Conservation (phyloP, 2,329 filamentous ascomycete species). For the Falciphora oryzae region DNA sequence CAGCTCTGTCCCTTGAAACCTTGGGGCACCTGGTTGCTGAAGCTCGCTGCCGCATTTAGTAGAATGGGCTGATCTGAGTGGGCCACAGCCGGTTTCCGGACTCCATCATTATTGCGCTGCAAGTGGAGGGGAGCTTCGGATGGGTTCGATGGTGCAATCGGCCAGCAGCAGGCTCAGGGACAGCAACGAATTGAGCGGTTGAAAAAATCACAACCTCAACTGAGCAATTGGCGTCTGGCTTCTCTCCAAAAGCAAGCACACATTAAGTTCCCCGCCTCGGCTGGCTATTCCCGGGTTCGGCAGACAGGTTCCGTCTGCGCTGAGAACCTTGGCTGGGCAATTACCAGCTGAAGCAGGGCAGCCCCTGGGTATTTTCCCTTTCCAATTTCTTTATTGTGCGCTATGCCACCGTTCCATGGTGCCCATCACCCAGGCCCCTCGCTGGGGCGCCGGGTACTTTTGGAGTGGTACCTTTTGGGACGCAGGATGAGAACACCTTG, state of each 20-base stretch:
- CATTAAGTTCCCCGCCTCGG: neutral
- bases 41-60: neutral
- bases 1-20: neutral
- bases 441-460: constrained; percentile 6
- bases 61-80: constrained; percentile 4
- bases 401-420: constrained; percentile 9
- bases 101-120: neutral
- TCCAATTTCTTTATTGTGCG: neutral
- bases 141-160: neutral
- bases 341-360: neutral
- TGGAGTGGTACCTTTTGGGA: constrained; percentile 2
- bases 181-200: neutral
- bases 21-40: neutral
- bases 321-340: neutral
- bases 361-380: neutral
- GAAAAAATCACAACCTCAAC: no score
- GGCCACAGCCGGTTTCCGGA: neutral
- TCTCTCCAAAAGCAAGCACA: no score
- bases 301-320: neutral
- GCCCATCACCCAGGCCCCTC: constrained; percentile 10
- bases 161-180: neutral
- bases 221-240: no score
- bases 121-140: neutral
- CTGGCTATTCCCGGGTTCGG: neutral
- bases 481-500: constrained; percentile 10